Percentiles rank a stretch among this genome's conserved stretches.
These are phyloP conservation scores for Phascolomyces articulosus DNA, from an alignment of 371 early-diverging fungal species.

Conservation along the genomic window DNA sequence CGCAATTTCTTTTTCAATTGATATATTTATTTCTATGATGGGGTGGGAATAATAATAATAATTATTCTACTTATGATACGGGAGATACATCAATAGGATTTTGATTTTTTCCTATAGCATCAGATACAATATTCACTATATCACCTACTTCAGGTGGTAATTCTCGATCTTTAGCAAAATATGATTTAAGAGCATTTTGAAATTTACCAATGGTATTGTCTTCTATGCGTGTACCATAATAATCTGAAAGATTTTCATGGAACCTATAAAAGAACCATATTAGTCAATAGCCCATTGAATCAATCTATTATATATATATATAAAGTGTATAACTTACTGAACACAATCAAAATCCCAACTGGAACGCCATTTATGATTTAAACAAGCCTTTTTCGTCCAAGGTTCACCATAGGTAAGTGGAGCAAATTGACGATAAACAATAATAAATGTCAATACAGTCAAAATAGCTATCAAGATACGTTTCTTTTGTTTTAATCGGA, in stretches of 20 bases:
- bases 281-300: background rate
- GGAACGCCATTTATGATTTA: conserved; percentile 76
- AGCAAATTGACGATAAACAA: conserved; percentile 68
- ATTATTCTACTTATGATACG: background rate
- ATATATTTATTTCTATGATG: too few species aligned
- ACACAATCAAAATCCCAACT: conserved; percentile 75
- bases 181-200: conserved; percentile 37
- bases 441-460: conserved; percentile 52
- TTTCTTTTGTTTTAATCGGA: conserved; percentile 48
- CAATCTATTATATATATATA: background rate
- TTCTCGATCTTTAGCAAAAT: conserved; percentile 26
- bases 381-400: conserved; percentile 72
- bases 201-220: conserved; percentile 29
- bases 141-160: conserved; percentile 36
- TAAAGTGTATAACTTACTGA: conserved; percentile 22
- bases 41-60: too few species aligned
- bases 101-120: conserved; percentile 16
- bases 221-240: conserved; percentile 12
- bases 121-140: conserved; percentile 42
- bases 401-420: conserved; percentile 86
- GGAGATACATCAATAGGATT: background rate
- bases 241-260: conserved; percentile 33
- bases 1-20: too few species aligned
- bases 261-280: conserved; percentile 23
- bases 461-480: conserved; percentile 56